Conservation (phyloP, 148 eudicot species). For the Silene uniflora region DNA sequence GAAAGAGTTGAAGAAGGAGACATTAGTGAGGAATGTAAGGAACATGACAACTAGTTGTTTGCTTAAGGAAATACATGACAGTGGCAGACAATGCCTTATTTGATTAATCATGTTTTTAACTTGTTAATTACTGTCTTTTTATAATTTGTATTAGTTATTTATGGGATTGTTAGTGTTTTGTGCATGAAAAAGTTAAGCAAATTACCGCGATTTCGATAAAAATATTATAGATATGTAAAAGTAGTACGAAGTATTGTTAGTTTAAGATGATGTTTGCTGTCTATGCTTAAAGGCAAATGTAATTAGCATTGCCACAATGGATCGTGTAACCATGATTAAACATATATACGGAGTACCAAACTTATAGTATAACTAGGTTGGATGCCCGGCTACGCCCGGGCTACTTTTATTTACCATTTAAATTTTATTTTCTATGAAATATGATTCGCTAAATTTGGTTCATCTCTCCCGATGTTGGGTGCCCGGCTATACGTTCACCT, state of each 20-base stretch:
- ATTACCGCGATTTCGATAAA: conserved; percentile 16
- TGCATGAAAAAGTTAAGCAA: conserved; percentile 24
- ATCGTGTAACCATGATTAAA: background rate
- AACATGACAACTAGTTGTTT: conserved; percentile 60
- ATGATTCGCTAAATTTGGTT: too few species aligned
- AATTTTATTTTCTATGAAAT: too few species aligned
- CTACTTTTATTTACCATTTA: too few species aligned
- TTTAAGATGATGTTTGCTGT: conserved; percentile 22
- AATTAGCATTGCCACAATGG: conserved; percentile 2
- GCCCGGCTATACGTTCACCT: too few species aligned
- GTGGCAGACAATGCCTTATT: conserved; percentile 71
- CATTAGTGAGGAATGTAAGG: conserved; percentile 62
- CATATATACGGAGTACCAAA: background rate
- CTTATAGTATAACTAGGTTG: background rate
- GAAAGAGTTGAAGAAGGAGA: conserved; percentile 37
- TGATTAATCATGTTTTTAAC: conserved; percentile 21
- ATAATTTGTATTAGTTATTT: background rate
- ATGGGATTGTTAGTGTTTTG: background rate
- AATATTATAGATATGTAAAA: background rate
- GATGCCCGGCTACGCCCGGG: too few species aligned
- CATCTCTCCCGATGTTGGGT: too few species aligned
- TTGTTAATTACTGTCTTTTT: background rate
- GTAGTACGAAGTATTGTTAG: conserved; percentile 7
- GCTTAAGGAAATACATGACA: conserved; percentile 62
- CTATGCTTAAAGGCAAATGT: conserved; percentile 16